A percentile compares a stretch with the other conserved stretches of the same genome.
These are phyloP conservation scores for Sclerotinia minor DNA, from an alignment of 2,329 filamentous ascomycete species.

Conservation along the genomic window DNA sequence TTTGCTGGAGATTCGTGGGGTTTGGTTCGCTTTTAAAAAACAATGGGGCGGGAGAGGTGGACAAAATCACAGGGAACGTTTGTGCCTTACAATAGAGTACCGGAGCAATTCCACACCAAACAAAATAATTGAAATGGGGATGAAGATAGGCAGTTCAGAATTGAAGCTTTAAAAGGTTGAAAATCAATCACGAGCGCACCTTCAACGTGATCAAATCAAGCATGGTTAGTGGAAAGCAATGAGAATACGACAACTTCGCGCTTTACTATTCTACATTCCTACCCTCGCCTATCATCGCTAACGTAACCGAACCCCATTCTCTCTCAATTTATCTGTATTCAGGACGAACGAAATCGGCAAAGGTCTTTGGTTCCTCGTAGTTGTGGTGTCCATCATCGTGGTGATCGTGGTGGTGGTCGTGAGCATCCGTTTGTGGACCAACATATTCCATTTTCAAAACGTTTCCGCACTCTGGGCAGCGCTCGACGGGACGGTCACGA, in stretches of 20 bases:
- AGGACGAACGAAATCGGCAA: slow-evolving; percentile 93
- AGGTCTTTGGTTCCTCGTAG: slow-evolving; percentile 89
- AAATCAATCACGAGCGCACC: slow-evolving; percentile 11
- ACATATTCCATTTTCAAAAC: slow-evolving; percentile 98
- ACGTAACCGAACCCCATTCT: not conserved
- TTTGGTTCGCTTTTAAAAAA: slow-evolving; percentile 20
- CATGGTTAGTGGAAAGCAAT: slow-evolving; percentile 12
- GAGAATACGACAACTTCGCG: slow-evolving; percentile 19
- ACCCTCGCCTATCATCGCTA: not conserved
- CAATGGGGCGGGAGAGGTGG: slow-evolving; percentile 5
- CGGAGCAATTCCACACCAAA: slow-evolving; percentile 18
- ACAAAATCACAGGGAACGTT: slow-evolving; percentile 16
- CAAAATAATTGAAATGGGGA: slow-evolving; percentile 13
- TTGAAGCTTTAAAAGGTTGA: not conserved
- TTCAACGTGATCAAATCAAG: slow-evolving; percentile 6
- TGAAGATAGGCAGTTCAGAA: slow-evolving; percentile 1
- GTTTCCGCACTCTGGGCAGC: slow-evolving; percentile 94
- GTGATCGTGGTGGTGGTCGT: slow-evolving; percentile 55
- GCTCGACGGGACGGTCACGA: slow-evolving; percentile 86
- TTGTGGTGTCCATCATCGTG: slow-evolving; percentile 53
- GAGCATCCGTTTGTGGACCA: slow-evolving; percentile 68
- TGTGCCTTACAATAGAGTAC: slow-evolving; percentile 15
- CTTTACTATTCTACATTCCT: slow-evolving; percentile 20
- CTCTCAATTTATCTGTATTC: slow-evolving; percentile 72
- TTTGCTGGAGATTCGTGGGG: slow-evolving; percentile 14